phyloP scores from a whole-genome alignment of 768 basidiomycete species.

The Suillus paluster region DNA sequence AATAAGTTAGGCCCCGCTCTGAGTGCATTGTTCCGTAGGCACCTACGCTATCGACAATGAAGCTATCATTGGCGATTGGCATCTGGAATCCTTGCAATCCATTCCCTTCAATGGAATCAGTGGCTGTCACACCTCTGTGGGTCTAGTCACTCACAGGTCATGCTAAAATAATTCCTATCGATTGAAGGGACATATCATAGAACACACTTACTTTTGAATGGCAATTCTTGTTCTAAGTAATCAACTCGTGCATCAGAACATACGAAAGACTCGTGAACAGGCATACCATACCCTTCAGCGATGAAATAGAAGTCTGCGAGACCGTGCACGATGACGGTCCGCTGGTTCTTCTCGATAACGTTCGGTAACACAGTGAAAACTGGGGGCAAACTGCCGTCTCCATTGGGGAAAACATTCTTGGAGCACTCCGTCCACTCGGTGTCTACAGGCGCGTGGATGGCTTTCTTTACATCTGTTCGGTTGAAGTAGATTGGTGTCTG shows the following conservation, averaged over 20 bases:
- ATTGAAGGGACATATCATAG: neutral
- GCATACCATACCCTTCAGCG: conserved; percentile 66
- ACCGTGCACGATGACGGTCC: conserved; percentile 73
- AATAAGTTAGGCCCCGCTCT: conserved; percentile 70
- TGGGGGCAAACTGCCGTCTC: conserved; percentile 65
- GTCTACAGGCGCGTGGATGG: conserved; percentile 69
- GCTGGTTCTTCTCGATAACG: conserved; percentile 75
- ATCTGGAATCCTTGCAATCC: conserved; percentile 71
- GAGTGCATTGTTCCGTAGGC: conserved; percentile 65
- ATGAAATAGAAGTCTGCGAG: conserved; percentile 76
- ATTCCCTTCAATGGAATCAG: neutral
- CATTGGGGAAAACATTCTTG: conserved; percentile 61
- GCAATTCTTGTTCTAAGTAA: conserved; percentile 48
- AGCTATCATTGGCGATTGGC: conserved; percentile 65
- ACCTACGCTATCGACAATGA: conserved; percentile 75
- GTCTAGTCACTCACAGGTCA: neutral
- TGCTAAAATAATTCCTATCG: neutral
- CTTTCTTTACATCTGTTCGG: conserved; percentile 61
- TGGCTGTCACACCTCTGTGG: neutral
- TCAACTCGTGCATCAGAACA: neutral
- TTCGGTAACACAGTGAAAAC: conserved; percentile 68
- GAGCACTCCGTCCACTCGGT: conserved; percentile 70
- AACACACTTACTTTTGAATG: conserved; percentile 1
- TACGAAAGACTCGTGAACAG: neutral
- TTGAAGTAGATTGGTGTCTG: conserved; percentile 77